Conservation (phyloP, 345 rosid species). For the Citrus reticulata region DNA sequence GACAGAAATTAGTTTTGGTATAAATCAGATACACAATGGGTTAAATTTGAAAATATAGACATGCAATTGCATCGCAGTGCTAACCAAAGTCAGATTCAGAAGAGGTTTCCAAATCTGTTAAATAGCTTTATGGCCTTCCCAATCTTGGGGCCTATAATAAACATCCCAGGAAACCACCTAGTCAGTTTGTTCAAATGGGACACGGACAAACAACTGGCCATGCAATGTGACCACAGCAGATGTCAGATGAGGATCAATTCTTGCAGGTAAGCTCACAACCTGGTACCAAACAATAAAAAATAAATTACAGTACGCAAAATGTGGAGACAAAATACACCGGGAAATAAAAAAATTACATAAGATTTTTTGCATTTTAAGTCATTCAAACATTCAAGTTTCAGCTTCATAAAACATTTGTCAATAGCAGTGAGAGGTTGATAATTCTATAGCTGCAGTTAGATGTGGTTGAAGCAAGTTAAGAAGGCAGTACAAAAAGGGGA, state of each 20-base stretch:
- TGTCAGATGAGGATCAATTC: conserved; percentile 67
- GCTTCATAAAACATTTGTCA: not conserved
- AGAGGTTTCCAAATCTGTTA: too few relatives aligned
- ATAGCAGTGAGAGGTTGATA: not conserved
- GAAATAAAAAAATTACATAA: not conserved
- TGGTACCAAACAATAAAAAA: conserved; percentile 12
- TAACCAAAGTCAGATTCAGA: too few relatives aligned
- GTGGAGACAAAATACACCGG: not conserved
- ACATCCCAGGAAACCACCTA: conserved; percentile 11
- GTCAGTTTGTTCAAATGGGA: conserved; percentile 47
- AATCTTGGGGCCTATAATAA: too few relatives aligned
- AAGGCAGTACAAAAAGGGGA: not conserved
- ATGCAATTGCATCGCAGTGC: too few relatives aligned
- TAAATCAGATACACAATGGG: too few relatives aligned
- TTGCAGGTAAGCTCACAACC: conserved; percentile 61
- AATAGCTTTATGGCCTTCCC: too few relatives aligned
- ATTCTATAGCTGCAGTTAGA: not conserved
- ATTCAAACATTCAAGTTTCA: not conserved
- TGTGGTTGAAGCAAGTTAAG: not conserved
- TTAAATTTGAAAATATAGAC: too few relatives aligned
- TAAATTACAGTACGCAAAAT: not conserved
- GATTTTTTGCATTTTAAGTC: not conserved
- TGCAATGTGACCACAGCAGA: conserved; percentile 75
- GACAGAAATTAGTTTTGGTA: too few relatives aligned
- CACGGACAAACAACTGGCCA: conserved; percentile 68